Percentiles rank a stretch among this genome's conserved stretches.
Conservation (phyloP, 192 early-diverging fungal genomes). For the Podila horticola region DNA sequence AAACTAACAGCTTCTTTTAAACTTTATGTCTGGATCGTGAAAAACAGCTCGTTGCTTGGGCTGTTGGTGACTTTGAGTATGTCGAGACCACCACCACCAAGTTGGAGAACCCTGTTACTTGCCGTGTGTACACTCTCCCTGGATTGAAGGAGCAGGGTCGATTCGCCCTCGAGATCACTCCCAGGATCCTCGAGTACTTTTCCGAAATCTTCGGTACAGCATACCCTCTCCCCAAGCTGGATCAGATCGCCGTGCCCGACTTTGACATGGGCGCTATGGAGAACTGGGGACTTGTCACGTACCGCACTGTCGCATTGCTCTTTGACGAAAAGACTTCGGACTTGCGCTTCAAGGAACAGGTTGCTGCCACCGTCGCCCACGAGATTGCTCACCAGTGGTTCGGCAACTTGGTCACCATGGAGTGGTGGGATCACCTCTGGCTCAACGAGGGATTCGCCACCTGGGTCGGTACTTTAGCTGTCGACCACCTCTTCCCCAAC, state of each 20-base stretch:
- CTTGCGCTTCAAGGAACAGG: conserved; percentile 79
- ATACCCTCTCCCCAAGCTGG: conserved; percentile 92
- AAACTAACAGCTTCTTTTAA: no score
- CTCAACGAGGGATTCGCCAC: conserved; percentile 99
- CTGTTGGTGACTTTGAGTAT: conserved; percentile 92
- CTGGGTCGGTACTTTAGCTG: conserved; percentile 91
- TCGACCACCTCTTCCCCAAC: conserved; percentile 90
- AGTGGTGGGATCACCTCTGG: conserved; percentile 95
- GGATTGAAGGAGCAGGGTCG: conserved; percentile 84
- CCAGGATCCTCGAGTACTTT: conserved; percentile 86
- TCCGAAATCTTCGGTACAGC: conserved; percentile 87
- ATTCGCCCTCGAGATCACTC: conserved; percentile 85
- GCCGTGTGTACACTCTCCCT: conserved; percentile 88
- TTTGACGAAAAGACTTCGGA: conserved; percentile 84
- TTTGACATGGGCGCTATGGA: conserved; percentile 91
- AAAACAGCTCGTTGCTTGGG: conserved; percentile 79
- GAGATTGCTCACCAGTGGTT: conserved; percentile 92
- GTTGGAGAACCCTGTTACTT: conserved; percentile 70
- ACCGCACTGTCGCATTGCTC: conserved; percentile 85
- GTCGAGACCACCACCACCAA: conserved; percentile 80
- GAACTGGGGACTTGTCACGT: conserved; percentile 98
- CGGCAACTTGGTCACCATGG: conserved; percentile 96
- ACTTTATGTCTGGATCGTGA: no score
- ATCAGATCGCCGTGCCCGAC: conserved; percentile 92
- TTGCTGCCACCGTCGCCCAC: conserved; percentile 91